phyloP scores from a whole-genome alignment of 2,329 filamentous ascomycete species.

The Diplodia corticola region DNA sequence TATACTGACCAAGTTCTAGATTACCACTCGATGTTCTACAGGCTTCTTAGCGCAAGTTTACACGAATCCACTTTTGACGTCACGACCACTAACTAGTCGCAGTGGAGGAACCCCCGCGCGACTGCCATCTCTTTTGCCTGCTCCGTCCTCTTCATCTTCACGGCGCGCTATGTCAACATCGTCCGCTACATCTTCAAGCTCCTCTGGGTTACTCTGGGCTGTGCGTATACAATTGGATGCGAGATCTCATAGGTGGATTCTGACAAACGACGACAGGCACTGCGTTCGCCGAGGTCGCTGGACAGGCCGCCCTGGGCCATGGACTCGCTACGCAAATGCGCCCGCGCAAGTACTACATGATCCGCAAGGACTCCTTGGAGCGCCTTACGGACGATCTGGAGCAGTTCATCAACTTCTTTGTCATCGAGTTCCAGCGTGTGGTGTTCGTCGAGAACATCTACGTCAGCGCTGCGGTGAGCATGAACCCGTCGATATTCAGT shows the following conservation, averaged over 20 bases:
- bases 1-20: conserved; percentile 42
- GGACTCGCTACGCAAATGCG: conserved; percentile 62
- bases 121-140: conserved; percentile 61
- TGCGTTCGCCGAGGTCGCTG: conserved; percentile 58
- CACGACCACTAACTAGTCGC: conserved; percentile 25
- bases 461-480: conserved; percentile 59
- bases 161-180: conserved; percentile 62
- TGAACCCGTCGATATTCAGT: not conserved
- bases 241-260: conserved; percentile 27
- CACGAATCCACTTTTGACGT: not conserved
- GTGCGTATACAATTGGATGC: conserved; percentile 41
- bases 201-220: conserved; percentile 59
- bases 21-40: conserved; percentile 68
- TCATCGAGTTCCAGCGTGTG: conserved; percentile 67
- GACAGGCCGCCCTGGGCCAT: conserved; percentile 57
- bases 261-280: conserved; percentile 47
- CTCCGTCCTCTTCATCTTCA: conserved; percentile 61
- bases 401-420: conserved; percentile 67
- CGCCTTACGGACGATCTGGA: conserved; percentile 62
- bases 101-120: conserved; percentile 67
- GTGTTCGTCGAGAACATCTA: conserved; percentile 66
- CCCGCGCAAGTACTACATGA: conserved; percentile 65
- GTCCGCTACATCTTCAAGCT: conserved; percentile 63
- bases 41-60: conserved; percentile 58
- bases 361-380: conserved; percentile 64